Evolutionary conservation across 1,139 yeast genomes (phyloP).

Genomic region (Taiozyma onychis): DNA sequence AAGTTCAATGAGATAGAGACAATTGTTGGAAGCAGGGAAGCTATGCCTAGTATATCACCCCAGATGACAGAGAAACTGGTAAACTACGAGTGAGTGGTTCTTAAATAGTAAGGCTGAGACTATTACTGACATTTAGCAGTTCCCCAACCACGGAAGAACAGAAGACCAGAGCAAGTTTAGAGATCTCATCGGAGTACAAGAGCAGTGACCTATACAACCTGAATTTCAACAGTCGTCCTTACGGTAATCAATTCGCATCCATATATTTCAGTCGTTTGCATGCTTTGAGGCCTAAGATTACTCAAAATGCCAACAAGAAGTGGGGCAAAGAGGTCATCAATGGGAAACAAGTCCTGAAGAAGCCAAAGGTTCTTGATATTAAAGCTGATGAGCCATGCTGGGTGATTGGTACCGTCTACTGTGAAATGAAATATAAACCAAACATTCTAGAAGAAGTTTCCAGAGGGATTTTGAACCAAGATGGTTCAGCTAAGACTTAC

Average conservation of each 20-base stretch:
- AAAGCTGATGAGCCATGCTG: constrained; percentile 66
- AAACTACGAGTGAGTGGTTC: constrained; percentile 7
- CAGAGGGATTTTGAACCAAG: constrained; percentile 35
- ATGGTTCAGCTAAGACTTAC: constrained; percentile 36
- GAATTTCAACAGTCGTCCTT: constrained; percentile 38
- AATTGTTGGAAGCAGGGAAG: not conserved
- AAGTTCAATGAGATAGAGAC: not conserved
- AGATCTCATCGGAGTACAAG: constrained; percentile 16
- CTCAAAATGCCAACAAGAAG: constrained; percentile 39
- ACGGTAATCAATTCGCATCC: constrained; percentile 66
- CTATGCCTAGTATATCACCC: constrained; percentile 13
- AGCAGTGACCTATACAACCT: constrained; percentile 23
- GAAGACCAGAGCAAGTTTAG: constrained; percentile 4
- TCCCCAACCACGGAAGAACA: constrained; percentile 1
- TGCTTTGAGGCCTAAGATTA: constrained; percentile 48
- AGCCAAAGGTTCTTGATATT: constrained; percentile 72
- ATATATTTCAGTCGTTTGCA: constrained; percentile 64
- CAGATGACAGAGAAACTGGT: constrained; percentile 7
- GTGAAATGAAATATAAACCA: constrained; percentile 81
- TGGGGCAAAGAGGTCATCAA: constrained; percentile 49
- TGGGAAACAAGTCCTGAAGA: constrained; percentile 31
- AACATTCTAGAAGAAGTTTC: constrained; percentile 80
- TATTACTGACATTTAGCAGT: not conserved
- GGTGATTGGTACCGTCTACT: constrained; percentile 87
- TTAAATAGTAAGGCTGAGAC: not conserved